Conservation (phyloP, 805 yeast genomes). For the Wickerhamomyces kurtzmanii region DNA sequence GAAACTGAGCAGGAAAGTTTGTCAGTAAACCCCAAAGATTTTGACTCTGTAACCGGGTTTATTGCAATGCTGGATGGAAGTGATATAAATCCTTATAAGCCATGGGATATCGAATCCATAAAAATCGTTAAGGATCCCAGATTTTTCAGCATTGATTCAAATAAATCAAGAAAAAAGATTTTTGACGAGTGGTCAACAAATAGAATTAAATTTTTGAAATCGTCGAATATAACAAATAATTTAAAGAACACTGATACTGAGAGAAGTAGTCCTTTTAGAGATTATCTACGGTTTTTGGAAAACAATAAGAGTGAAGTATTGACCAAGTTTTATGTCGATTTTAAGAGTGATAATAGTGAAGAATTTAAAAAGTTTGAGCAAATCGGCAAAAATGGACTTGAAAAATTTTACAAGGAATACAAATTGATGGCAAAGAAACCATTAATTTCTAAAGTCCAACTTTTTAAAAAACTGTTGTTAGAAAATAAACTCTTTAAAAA, state of each 20-base stretch:
- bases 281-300: not conserved
- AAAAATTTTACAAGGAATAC: conserved; percentile 26
- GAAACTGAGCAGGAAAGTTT: conserved; percentile 6
- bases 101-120: conserved; percentile 37
- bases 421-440: conserved; percentile 9
- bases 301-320: conserved; percentile 9
- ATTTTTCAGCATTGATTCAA: conserved; percentile 23
- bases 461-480: conserved; percentile 9
- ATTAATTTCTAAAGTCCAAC: conserved; percentile 6
- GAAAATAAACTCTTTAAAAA: conserved; percentile 12
- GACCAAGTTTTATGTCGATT: conserved; percentile 25
- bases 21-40: conserved; percentile 3
- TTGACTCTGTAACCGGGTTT: conserved; percentile 18
- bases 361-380: conserved; percentile 16
- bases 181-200: conserved; percentile 38
- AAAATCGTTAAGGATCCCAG: conserved; percentile 31
- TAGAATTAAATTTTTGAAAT: conserved; percentile 5
- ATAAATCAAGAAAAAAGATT: conserved; percentile 23
- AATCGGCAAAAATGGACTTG: conserved; percentile 26
- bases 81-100: conserved; percentile 30
- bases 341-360: conserved; percentile 23
- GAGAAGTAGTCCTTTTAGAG: not conserved
- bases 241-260: not conserved
- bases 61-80: conserved; percentile 21
- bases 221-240: conserved; percentile 1